These are phyloP conservation scores for Hypomyces rosellus DNA, from an alignment of 2,329 filamentous ascomycete genomes.

Conservation along the genomic window DNA sequence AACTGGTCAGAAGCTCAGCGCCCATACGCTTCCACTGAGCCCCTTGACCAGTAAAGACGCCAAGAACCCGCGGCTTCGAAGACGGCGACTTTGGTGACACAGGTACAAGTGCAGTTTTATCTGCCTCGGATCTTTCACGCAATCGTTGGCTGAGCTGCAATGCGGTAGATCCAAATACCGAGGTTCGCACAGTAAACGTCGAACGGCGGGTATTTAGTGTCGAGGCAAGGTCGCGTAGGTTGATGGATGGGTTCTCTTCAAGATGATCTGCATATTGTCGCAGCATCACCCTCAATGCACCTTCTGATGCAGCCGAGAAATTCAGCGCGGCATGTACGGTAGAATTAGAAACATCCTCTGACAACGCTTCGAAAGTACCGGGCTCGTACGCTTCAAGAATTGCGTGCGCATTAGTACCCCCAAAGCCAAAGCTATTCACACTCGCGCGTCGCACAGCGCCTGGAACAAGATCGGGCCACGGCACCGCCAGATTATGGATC, in stretches of 20 bases:
- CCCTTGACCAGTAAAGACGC: slow-evolving; percentile 30
- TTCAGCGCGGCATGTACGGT: slow-evolving; percentile 1
- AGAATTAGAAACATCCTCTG: background rate
- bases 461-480: slow-evolving; percentile 15
- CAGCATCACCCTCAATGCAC: background rate
- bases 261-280: background rate
- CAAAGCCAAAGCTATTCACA: slow-evolving; percentile 34
- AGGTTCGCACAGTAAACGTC: background rate
- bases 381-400: slow-evolving; percentile 26
- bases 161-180: background rate
- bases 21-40: slow-evolving; percentile 30
- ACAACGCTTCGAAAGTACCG: background rate
- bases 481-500: slow-evolving; percentile 14
- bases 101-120: background rate
- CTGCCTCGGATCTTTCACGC: background rate
- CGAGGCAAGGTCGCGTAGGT: background rate
- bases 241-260: background rate
- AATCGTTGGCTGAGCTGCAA: background rate
- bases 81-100: background rate
- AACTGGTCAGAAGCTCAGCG: background rate
- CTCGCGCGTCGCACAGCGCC: slow-evolving; percentile 14
- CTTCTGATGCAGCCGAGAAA: slow-evolving; percentile 5
- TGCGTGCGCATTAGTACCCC: slow-evolving; percentile 37
- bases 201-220: background rate
- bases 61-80: slow-evolving; percentile 12